These are phyloP conservation scores for Mortierella hygrophila DNA, from an alignment of 192 early-diverging fungal species.

Conservation along the genomic window DNA sequence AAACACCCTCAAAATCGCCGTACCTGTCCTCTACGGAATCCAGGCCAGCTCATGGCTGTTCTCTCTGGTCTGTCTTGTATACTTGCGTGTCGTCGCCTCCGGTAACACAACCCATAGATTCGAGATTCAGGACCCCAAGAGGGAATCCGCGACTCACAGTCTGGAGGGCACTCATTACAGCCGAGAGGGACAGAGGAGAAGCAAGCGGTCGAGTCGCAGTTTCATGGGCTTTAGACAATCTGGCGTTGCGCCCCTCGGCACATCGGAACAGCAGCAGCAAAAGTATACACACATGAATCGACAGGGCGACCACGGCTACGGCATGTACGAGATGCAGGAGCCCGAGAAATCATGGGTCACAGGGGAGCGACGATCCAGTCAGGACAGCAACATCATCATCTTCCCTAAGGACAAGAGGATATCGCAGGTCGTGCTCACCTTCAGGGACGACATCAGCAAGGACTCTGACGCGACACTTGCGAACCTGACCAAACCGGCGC, in stretches of 20 bases:
- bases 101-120: conserved; percentile 23
- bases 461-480: not conserved
- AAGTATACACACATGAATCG: not conserved
- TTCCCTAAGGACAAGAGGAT: conserved; percentile 17
- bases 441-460: conserved; percentile 20
- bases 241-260: conserved; percentile 16
- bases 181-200: not conserved
- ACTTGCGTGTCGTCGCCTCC: conserved; percentile 1
- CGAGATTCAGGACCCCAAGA: conserved; percentile 28
- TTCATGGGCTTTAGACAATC: conserved; percentile 27
- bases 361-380: conserved; percentile 6
- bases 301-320: not conserved
- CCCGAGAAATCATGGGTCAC: not conserved
- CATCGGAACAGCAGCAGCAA: not conserved
- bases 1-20: conserved; percentile 13
- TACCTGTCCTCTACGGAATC: conserved; percentile 23
- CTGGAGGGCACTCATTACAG: conserved; percentile 1
- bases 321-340: conserved; percentile 4
- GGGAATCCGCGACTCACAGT: conserved; percentile 16
- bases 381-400: conserved; percentile 14
- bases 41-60: conserved; percentile 25
- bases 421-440: conserved; percentile 44
- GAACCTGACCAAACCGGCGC: not conserved
- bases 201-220: conserved; percentile 12
- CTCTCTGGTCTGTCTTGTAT: conserved; percentile 16